phyloP scores from a whole-genome alignment of 768 basidiomycete genomes.

The Lyophyllum shimeji region DNA sequence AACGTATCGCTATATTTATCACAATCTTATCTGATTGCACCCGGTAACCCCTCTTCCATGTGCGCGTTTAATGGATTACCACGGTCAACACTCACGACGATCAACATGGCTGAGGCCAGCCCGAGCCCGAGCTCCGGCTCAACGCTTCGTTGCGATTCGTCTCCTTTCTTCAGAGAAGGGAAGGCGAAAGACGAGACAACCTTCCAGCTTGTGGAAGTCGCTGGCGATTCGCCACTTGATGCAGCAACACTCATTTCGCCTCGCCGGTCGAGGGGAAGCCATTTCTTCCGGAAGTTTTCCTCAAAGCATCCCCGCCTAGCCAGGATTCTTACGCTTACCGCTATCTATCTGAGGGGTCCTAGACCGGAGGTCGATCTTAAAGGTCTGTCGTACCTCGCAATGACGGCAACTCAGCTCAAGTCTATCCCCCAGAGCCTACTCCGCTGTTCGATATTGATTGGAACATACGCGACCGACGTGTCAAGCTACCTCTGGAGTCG shows the following conservation, averaged over 20 bases:
- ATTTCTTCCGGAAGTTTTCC: constrained; percentile 16
- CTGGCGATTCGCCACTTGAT: constrained; percentile 15
- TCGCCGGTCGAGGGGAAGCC: constrained; percentile 18
- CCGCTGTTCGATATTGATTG: constrained; percentile 57
- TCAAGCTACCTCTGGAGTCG: constrained; percentile 55
- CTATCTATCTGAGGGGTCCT: constrained; percentile 56
- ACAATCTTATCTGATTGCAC: constrained; percentile 4
- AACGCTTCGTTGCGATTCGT: constrained; percentile 2
- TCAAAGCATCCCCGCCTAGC: constrained; percentile 18
- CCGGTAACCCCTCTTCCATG: no score
- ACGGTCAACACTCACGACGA: neutral
- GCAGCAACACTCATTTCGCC: constrained; percentile 9
- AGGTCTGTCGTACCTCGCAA: constrained; percentile 27
- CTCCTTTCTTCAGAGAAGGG: neutral
- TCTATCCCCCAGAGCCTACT: constrained; percentile 44
- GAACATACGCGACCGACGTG: constrained; percentile 30
- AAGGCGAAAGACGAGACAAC: constrained; percentile 2
- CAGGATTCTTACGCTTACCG: constrained; percentile 15
- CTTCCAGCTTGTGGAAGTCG: constrained; percentile 12
- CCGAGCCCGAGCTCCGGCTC: constrained; percentile 12
- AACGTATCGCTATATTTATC: neutral
- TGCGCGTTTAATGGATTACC: no score
- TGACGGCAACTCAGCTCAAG: constrained; percentile 21
- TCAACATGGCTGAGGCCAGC: constrained; percentile 13
- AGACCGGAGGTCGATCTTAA: constrained; percentile 53